Evolutionary conservation across 352 stramenopile genomes (phyloP), one percentile per base, ranked within the genome.

Genomic region (Phytopythium kandeliae): DNA sequence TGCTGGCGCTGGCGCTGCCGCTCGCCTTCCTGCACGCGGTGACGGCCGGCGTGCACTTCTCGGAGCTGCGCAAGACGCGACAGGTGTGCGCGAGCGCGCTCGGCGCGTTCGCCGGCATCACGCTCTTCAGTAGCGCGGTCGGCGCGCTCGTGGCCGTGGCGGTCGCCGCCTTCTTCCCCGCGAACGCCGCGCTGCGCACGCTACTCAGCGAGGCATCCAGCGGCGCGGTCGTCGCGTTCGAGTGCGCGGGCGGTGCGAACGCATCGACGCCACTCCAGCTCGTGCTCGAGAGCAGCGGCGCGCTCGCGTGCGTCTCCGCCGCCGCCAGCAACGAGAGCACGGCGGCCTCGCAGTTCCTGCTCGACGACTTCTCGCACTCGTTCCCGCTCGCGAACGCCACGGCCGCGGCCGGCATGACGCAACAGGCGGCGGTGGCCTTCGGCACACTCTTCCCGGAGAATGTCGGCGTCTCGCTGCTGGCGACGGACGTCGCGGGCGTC

Each of bases 361-460:
- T 88, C 9, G 60, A 88, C 38, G 71, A 85, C 43, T 35, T 85
- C 58, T 59, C 70, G 46, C 53, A 52, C n/a, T 60, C 62, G 4
- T 58, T 71, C 30, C 38, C 56, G 44, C 40, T 63, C 43, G 24
- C 30, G 31, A 41, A 33, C 36, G 5, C 57, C 56, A n/a, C 58
- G 50, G 48, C 57, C 33, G n/a, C 46, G 37, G 13, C 24, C 16
- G 62, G 45, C 37, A 48, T 79, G 24, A 35, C 33, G 15, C 60
- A 82, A 5, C 69, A 79, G 43, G 31, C 65, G 11, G 13, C 65
- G 11, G 41, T 22, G 19, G 49, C 71, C 24, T 44, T 63, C 33
- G 66, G 79, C 35, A 63, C 41, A 24, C 37, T 71, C 34, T 69
- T 78, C 36, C 71, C 58, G 3, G 38, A 53, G 17, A 78, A 58